These are phyloP conservation scores for Penicillium sp. DNA, from an alignment of 2,329 filamentous ascomycete species.

Conservation along the genomic window DNA sequence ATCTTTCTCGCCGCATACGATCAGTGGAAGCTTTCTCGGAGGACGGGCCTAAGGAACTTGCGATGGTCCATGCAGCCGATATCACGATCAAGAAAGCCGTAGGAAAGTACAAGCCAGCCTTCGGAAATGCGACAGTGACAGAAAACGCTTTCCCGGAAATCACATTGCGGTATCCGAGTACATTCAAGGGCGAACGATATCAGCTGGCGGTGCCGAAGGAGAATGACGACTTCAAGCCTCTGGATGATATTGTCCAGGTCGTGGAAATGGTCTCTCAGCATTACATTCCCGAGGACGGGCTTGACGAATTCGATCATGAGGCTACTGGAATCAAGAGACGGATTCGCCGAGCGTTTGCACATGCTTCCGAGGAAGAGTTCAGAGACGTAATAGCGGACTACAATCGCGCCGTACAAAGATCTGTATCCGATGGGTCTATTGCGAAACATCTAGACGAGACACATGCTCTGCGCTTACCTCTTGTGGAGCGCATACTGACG, in stretches of 20 bases:
- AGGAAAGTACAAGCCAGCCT: conserved; percentile 51
- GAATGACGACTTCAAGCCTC: conserved; percentile 64
- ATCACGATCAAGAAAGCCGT: conserved; percentile 43
- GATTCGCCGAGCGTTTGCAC: conserved; percentile 68
- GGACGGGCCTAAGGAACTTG: conserved; percentile 31
- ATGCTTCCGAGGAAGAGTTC: conserved; percentile 67
- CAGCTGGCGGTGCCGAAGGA: conserved; percentile 75
- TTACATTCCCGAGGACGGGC: conserved; percentile 71
- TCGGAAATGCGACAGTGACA: conserved; percentile 40
- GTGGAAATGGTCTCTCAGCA: conserved; percentile 67
- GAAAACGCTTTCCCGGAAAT: conserved; percentile 46
- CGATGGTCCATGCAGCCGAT: conserved; percentile 48
- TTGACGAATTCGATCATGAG: conserved; percentile 65
- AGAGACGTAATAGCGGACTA: conserved; percentile 69
- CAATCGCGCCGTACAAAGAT: conserved; percentile 64
- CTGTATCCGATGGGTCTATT: conserved; percentile 68
- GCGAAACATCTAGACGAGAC: conserved; percentile 65
- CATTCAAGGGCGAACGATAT: conserved; percentile 66
- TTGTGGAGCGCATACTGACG: conserved; percentile 75
- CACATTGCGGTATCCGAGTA: conserved; percentile 79
- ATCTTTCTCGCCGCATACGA: conserved; percentile 42
- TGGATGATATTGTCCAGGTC: conserved; percentile 68
- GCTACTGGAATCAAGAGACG: conserved; percentile 70
- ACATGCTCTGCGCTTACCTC: conserved; percentile 65
- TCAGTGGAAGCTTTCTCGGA: conserved; percentile 44